Percentiles rank a stretch among this genome's conserved stretches.
phyloP scores from a whole-genome alignment of 169 alveolate genomes.

The Miamiensis avidus region DNA sequence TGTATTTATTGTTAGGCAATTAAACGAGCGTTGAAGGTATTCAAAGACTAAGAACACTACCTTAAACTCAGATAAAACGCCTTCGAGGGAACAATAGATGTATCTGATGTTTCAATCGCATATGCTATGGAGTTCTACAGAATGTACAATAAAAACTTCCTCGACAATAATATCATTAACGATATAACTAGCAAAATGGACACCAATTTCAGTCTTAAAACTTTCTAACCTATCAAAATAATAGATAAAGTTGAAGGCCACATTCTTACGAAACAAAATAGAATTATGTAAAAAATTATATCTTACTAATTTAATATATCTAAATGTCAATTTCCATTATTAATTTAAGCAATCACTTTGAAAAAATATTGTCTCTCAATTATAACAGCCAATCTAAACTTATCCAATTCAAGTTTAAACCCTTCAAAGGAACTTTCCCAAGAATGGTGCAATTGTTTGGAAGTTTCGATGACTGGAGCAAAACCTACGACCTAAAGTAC shows the following conservation, averaged over 20 bases:
- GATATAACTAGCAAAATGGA: slow-evolving; percentile 17
- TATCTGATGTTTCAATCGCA: slow-evolving; percentile 81
- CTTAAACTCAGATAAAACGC: slow-evolving; percentile 83
- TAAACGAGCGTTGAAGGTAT: slow-evolving; percentile 80
- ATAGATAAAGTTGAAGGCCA: slow-evolving; percentile 45
- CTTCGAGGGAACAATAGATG: slow-evolving; percentile 83
- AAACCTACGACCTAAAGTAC: slow-evolving; percentile 23
- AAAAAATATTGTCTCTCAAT: neutral
- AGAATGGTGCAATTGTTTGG: slow-evolving; percentile 50
- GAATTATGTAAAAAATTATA: slow-evolving; percentile 19
- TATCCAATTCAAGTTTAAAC: slow-evolving; percentile 21
- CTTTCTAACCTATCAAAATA: neutral
- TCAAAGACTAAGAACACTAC: slow-evolving; percentile 72
- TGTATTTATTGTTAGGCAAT: slow-evolving; percentile 57
- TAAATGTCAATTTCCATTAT: slow-evolving; percentile 39
- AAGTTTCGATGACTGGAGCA: slow-evolving; percentile 50
- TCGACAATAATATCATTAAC: slow-evolving; percentile 61
- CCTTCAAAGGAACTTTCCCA: slow-evolving; percentile 21
- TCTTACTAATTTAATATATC: slow-evolving; percentile 38
- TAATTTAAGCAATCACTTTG: neutral
- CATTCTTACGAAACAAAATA: slow-evolving; percentile 34
- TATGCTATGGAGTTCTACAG: slow-evolving; percentile 89
- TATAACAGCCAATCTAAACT: neutral
- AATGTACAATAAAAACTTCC: slow-evolving; percentile 78
- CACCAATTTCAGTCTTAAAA: slow-evolving; percentile 10